Base-by-base conservation (phyloP, 2,329 filamentous ascomycete genomes). In the Epichloe elymi region DNA sequence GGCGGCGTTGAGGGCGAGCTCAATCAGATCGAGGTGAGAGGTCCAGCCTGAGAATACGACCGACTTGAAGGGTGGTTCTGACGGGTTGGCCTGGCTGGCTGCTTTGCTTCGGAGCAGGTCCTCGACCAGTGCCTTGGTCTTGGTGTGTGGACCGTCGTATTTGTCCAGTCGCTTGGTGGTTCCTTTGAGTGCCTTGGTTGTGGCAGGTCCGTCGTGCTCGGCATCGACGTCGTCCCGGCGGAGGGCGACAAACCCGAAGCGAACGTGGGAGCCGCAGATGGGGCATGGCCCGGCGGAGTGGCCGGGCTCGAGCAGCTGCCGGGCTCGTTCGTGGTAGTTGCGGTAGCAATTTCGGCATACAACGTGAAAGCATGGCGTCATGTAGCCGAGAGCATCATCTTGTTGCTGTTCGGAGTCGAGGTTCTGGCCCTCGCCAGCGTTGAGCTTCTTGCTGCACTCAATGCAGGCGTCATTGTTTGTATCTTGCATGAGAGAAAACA, bases 11-110 rank as follows among this genome's bases (percentile, higher is more conserved):
- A 97, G 75, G 0, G 90, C 91, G 47, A 88, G 75, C 62, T 93
- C 82, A 58, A 98, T 95, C 19, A 98, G 78, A 64, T 97, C 90
- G 15, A 98, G 79, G 63, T 97, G 90, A 0, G 86, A 84, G 0
- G 93, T 97, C 90, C 93, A 97, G n/a, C 83, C 84, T 0, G 89
- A 95, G 67, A 97, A 97, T 6, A 98, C 82, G 14, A 98, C 89
- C 26, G 88, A 93, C 65, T 95, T 97, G 68, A 88, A 85, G 0
- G 90, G 90, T 0, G 80, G 78, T 61, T 90, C 80, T 11, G 78
- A 69, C 0, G 81, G 79, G 10, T 79, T 72, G 0, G 69, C 70
- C 38, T 76, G 74, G 53, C 81, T 87, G 62, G 83, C 79, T 0
- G 73, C 72, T 52, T 81, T 79, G 48, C 81, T 80, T 48, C 74